Evolutionary conservation across 2,329 filamentous ascomycete species (phyloP).

Genomic region (Didymellaceae sp.): DNA sequence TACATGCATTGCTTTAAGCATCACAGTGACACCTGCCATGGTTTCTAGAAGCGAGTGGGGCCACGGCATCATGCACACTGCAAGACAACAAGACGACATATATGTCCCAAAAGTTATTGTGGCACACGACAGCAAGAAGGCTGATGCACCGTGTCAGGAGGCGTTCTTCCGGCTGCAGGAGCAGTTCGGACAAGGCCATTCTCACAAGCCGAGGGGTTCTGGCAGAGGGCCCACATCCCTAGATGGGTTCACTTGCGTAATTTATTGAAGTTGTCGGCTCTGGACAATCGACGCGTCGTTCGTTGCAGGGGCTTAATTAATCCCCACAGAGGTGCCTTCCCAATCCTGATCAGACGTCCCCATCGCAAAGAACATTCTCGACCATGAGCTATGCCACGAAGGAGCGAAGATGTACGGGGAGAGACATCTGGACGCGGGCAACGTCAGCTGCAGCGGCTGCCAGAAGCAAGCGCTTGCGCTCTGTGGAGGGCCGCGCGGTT

Average conservation of each 20-base stretch:
- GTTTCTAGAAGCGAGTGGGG: conserved; percentile 5
- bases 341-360: not conserved
- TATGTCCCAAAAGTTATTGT: conserved; percentile 1
- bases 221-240: conserved; percentile 6
- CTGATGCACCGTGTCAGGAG: conserved; percentile 1
- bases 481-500: conserved; percentile 17
- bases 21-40: conserved; percentile 14
- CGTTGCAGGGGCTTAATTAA: conserved; percentile 1
- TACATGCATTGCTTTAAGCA: conserved; percentile 5
- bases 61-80: conserved; percentile 8
- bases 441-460: conserved; percentile 15
- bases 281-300: conserved; percentile 5
- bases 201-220: conserved; percentile 6
- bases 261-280: conserved; percentile 8
- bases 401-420: conserved; percentile 5
- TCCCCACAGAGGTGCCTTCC: conserved; percentile 8
- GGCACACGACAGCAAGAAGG: conserved; percentile 1
- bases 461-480: conserved; percentile 16
- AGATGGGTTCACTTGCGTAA: conserved; percentile 12
- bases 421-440: conserved; percentile 6
- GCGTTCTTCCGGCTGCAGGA: conserved; percentile 4
- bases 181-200: conserved; percentile 5
- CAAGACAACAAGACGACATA: not conserved
- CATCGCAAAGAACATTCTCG: conserved; percentile 13
- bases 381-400: conserved; percentile 10